Base-by-base conservation (phyloP, 2,329 filamentous ascomycete species). In the Penicillium polonicum region DNA sequence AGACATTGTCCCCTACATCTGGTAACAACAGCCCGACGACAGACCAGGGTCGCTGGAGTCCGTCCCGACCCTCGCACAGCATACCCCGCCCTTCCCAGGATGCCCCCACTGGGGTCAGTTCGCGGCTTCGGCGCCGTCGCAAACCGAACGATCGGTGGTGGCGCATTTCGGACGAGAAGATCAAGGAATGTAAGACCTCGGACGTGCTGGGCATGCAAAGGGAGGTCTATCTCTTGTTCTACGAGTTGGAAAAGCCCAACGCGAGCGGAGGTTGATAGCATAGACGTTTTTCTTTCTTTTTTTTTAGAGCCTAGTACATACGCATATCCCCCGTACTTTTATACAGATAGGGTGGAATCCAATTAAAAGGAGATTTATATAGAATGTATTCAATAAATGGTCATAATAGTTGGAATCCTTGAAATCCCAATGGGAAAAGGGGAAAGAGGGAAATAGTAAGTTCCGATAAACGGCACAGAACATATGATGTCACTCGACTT, bases 91-190 rank as follows among this genome's bases (percentile, higher is more conserved):
- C 70, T 8, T 68, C 69, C 0, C 53, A 50, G 4, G 68, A 71
- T 13, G 51, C 48, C 15, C 54, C 66, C 12, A 46, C 61, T n/a
- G 62, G 62, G 13, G 61, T 70, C 7, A 60, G 59, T 41, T 64
- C 72, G 12, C 80, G 78, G 53, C 72, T 81, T 36, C 84, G 79
- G 62, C 86, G 84, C 65, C 85, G 83, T 59, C 84, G 82, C 65
- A 86, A 85, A 69, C 75, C 79, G 13, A 83, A 82, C 44, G 88
- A 95, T 69, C 86, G 89, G 41, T 99, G 94, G 94, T 99, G 94
- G 94, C 86, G 94, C 36, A 96, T 99, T 64, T 97, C 92, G 64
- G 94, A 99, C 72, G 94, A 99, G 65, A 96, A 95, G 76, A 86
- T 97, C 68, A 94, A 93, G 71, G 93, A 97, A 76, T 89, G 91